Base-by-base conservation (phyloP, 2,329 filamentous ascomycete species). In the Polychaeton citri region DNA sequence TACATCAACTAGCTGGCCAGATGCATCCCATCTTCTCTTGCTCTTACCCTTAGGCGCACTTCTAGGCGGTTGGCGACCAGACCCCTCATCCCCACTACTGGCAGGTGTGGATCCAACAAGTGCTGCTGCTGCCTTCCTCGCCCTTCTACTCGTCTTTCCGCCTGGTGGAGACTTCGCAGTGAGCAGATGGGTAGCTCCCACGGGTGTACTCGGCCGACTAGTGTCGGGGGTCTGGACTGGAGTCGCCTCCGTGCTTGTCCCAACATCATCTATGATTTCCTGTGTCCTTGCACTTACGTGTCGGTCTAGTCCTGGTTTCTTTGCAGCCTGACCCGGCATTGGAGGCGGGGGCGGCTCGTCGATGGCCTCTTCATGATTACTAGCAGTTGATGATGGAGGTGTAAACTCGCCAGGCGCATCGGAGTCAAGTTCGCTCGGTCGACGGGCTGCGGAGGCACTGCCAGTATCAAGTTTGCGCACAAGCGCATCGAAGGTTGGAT, bases 401-500 rank as follows among this genome's bases (percentile, higher is more conserved):
- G 68, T 69, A 37, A 74, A 63, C 41, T 74, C 68, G 33, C 58
- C 53, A 37, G 54, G 53, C 26, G 46, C 47, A 16, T 55, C 52
- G 16, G 45, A 49, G 31, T 54, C 52, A 2, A 42, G 40, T 31
- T 49, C 48, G 37, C 46, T 52, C n/a, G 38, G 36, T 13, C 47
- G 39, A 20, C 45, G 40, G 15, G 12, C 15, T 3, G 24, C 12
- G 24, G 12, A 12, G n/a, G 45, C 52, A 37, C 45, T 51, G 16
- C 52, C 52, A 26, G 60, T 72, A 52, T 79, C 85, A 15, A 98
- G 69, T 56, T 94, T 84, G 45, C 76, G 72, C 43, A 96, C 66
- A 61, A 96, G 86, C 52, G 93, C 82, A 55, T 96, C 84, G 57
- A 96, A 98, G 60, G 95, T 96, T 49, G 80, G 72, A 54, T 92